Evolutionary conservation across 164 flowering plant species (phyloP).

Genomic region (Vitis riparia): DNA sequence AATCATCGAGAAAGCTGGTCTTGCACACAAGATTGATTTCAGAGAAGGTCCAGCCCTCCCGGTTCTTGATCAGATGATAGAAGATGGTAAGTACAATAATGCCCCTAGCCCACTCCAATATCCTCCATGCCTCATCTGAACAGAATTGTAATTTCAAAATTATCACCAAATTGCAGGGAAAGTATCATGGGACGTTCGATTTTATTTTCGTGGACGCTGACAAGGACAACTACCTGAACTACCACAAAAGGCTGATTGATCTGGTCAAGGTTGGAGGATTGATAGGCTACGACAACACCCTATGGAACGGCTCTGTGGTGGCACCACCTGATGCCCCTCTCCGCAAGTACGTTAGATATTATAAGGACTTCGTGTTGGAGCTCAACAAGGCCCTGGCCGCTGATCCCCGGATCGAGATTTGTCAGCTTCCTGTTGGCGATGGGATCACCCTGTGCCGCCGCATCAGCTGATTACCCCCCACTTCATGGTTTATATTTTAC

Average conservation of each 20-base stretch:
- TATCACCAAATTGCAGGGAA: constrained; percentile 41
- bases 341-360: constrained; percentile 83
- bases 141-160: too few relatives aligned
- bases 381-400: constrained; percentile 90
- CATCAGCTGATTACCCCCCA: constrained; percentile 38
- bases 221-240: constrained; percentile 92
- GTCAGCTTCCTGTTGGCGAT: constrained; percentile 95
- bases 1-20: constrained; percentile 81
- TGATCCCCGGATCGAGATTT: constrained; percentile 91
- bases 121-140: too few relatives aligned
- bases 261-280: constrained; percentile 87
- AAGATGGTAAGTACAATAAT: constrained; percentile 59
- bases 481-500: too few relatives aligned
- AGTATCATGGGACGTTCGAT: constrained; percentile 72
- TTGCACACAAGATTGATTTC: constrained; percentile 97
- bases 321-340: constrained; percentile 90
- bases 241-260: constrained; percentile 88
- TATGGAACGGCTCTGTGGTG: constrained; percentile 96
- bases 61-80: constrained; percentile 72
- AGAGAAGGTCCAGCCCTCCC: constrained; percentile 97
- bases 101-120: too few relatives aligned
- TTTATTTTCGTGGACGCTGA: constrained; percentile 98
- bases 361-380: constrained; percentile 89
- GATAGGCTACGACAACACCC: constrained; percentile 97
- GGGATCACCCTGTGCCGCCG: constrained; percentile 97